Evolutionary conservation across 2,329 filamentous ascomycete genomes (phyloP).

Genomic region (Emmonsiellopsis sp.): DNA sequence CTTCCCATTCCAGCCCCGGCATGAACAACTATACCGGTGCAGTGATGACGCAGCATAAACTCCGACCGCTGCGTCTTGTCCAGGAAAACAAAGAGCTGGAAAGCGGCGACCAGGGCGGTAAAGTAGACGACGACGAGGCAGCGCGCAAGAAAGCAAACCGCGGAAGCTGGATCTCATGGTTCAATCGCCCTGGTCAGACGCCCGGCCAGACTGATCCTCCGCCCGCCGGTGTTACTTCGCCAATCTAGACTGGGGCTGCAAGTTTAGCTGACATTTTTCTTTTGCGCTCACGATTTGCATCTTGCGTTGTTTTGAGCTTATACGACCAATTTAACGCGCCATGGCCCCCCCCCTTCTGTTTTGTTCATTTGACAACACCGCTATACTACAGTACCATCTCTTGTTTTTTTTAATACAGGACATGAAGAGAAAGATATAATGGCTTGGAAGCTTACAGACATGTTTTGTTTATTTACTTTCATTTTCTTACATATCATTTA

Average conservation of each 20-base stretch:
- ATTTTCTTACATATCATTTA: no score
- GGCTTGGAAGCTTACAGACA: no score
- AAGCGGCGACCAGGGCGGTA: slow-evolving; percentile 31
- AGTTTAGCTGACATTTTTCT: background rate
- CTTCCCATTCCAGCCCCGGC: slow-evolving; percentile 56
- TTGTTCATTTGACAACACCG: no score
- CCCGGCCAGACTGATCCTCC: slow-evolving; percentile 6
- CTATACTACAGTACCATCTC: no score
- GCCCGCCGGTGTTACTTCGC: background rate
- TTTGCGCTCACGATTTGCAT: no score
- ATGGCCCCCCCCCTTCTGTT: no score
- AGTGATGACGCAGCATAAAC: slow-evolving; percentile 59
- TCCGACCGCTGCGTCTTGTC: slow-evolving; percentile 76
- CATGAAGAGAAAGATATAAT: no score
- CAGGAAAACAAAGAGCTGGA: slow-evolving; percentile 57
- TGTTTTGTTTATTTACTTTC: no score
- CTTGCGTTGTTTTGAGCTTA: no score
- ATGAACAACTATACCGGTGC: slow-evolving; percentile 60
- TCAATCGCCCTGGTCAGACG: slow-evolving; percentile 26
- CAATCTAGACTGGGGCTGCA: background rate
- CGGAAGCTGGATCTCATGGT: slow-evolving; percentile 40
- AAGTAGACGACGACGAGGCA: slow-evolving; percentile 33
- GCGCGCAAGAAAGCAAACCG: slow-evolving; percentile 38
- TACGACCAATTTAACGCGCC: no score
- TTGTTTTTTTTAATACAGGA: no score